phyloP scores from a whole-genome alignment of 2,329 filamentous ascomycete genomes.

The Daldinia sp. region DNA sequence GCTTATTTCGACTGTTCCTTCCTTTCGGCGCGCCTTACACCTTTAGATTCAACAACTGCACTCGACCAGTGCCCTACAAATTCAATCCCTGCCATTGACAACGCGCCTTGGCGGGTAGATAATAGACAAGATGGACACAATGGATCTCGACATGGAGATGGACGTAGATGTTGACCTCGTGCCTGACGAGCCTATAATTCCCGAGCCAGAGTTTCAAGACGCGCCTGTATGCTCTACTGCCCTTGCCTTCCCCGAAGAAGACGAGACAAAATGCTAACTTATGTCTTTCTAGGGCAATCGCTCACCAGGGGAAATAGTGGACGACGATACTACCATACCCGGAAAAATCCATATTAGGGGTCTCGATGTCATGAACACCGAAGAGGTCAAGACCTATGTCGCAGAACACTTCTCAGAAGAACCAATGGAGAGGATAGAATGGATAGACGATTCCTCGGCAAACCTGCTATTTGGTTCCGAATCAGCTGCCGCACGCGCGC shows the following conservation, averaged over 20 bases:
- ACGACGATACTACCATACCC: slow-evolving; percentile 56
- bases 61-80: not conserved
- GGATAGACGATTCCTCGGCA: slow-evolving; percentile 93
- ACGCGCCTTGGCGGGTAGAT: slow-evolving; percentile 10
- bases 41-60: not conserved
- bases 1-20: not conserved
- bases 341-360: slow-evolving; percentile 87
- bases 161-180: slow-evolving; percentile 69
- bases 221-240: slow-evolving; percentile 43
- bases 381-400: slow-evolving; percentile 82
- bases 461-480: slow-evolving; percentile 82
- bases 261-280: slow-evolving; percentile 30
- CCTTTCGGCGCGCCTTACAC: slow-evolving; percentile 1
- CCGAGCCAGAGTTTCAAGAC: slow-evolving; percentile 51
- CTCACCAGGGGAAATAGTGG: slow-evolving; percentile 56
- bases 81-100: not conserved
- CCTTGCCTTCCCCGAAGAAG: not conserved
- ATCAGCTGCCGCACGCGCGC: slow-evolving; percentile 64
- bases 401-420: slow-evolving; percentile 72
- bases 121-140: slow-evolving; percentile 55
- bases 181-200: slow-evolving; percentile 55
- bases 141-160: slow-evolving; percentile 81
- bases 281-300: slow-evolving; percentile 49
- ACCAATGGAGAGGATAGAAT: slow-evolving; percentile 77
- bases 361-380: slow-evolving; percentile 82